Conservation (phyloP, 2,329 filamentous ascomycete species). For the Teratosphaeria viscida region DNA sequence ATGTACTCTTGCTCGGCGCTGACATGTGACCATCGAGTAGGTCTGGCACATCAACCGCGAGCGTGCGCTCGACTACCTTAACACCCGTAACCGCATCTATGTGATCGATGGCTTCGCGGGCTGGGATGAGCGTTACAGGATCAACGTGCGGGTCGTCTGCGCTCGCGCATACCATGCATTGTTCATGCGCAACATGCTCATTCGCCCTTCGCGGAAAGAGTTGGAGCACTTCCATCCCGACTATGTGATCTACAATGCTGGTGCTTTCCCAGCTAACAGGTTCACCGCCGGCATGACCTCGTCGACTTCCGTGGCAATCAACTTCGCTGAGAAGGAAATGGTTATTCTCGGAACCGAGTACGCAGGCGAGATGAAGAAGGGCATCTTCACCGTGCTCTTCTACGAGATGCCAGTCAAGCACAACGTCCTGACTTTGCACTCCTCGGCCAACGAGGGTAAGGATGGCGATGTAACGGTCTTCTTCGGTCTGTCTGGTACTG, state of each 20-base stretch:
- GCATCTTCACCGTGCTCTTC: conserved; percentile 97
- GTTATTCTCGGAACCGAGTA: conserved; percentile 99
- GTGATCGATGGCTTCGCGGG: conserved; percentile 95
- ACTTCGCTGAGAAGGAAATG: conserved; percentile 99
- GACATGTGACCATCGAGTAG: conserved; percentile 39
- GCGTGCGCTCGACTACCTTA: conserved; percentile 96
- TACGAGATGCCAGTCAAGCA: conserved; percentile 99
- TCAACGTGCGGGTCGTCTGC: conserved; percentile 94
- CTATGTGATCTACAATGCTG: conserved; percentile 99
- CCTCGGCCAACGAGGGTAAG: conserved; percentile 93
- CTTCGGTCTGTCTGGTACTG: conserved; percentile 96
- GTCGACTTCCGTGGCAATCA: conserved; percentile 93
- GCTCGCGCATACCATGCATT: conserved; percentile 98
- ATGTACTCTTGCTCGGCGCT: conserved; percentile 9
- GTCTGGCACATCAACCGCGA: conserved; percentile 99
- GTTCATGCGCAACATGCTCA: conserved; percentile 99
- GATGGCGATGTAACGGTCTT: conserved; percentile 95
- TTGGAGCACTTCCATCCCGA: conserved; percentile 96
- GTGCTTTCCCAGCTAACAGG: conserved; percentile 95
- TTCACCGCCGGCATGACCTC: conserved; percentile 99
- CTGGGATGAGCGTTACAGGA: conserved; percentile 97
- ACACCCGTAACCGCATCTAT: conserved; percentile 97
- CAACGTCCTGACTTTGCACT: conserved; percentile 96
- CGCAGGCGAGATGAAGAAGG: conserved; percentile 51
- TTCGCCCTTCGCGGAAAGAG: conserved; percentile 82